phyloP scores from a whole-genome alignment of 1,284 basidiomycete species.

The Volvariella volvacea region DNA sequence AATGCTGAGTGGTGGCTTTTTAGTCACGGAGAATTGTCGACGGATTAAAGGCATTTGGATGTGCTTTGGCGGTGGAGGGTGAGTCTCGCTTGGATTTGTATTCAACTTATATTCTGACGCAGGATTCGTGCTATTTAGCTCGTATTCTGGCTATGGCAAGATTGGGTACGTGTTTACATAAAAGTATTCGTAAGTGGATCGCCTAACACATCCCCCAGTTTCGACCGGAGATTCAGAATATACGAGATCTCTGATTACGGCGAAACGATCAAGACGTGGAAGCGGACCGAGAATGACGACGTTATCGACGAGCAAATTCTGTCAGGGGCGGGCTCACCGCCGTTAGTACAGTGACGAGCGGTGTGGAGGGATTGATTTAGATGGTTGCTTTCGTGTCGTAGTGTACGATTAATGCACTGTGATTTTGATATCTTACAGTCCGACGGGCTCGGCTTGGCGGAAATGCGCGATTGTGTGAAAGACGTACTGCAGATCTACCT shows the following conservation, averaged over 20 bases:
- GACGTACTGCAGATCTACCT: no score
- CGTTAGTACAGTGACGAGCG: conserved; percentile 12
- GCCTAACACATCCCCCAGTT: conserved; percentile 32
- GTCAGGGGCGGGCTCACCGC: conserved; percentile 42
- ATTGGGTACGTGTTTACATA: conserved; percentile 42
- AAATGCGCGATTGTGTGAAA: no score
- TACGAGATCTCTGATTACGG: conserved; percentile 85
- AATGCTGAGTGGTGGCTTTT: not conserved
- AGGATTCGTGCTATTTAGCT: conserved; percentile 40
- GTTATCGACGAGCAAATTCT: conserved; percentile 63
- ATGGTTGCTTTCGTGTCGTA: conserved; percentile 21
- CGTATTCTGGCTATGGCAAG: conserved; percentile 81
- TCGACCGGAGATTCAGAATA: conserved; percentile 85
- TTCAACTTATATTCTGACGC: conserved; percentile 3
- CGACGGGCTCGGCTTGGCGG: no score
- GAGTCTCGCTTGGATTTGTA: conserved; percentile 18
- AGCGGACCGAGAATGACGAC: conserved; percentile 72
- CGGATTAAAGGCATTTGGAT: conserved; percentile 84
- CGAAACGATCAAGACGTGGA: conserved; percentile 85
- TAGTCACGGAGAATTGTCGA: conserved; percentile 84
- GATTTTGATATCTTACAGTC: no score
- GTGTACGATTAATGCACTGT: no score
- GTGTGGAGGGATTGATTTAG: no score
- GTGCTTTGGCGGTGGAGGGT: conserved; percentile 92
- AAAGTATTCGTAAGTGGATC: conserved; percentile 1